Evolutionary conservation across 1,284 basidiomycete species (phyloP), one percentile per base, ranked within the genome.

Genomic region (Ganoderma lucidum): DNA sequence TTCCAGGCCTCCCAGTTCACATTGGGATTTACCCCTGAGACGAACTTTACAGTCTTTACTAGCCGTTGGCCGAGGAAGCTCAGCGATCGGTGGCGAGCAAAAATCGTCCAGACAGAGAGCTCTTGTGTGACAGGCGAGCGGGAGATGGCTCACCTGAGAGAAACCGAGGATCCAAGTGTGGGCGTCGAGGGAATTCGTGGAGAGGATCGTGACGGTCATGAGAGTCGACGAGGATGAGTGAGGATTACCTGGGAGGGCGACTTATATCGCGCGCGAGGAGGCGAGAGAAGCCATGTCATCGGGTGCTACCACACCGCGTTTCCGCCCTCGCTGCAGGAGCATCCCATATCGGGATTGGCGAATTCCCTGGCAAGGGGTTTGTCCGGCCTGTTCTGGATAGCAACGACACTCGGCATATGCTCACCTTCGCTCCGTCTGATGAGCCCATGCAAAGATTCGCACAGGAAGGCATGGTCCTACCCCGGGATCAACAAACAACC

Each of bases 321-420:
- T 61, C 30, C 64, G 23, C 69, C 71, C 69, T 67, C 65, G 28
- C 66, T 66, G 62, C 71, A 66, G 64, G 69, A 65, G 66, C 30
- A 65, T 62, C 67, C 71, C 67, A 73, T 67, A 73, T 73, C 67
- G 71, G 71, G 71, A 62, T 23, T n/a, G 37, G 44, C 37, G 32
- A 30, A 48, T 65, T 73, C 69, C 55, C 67, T 55, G 62, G 45
- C 19, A n/a, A 19, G 63, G 53, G 17, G 23, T 30, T 56, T 58
- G 55, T 8, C 55, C 63, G 63, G 63, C 39, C 35, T 32, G 9
- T 42, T 41, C 32, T 61, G 37, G 48, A 66, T 30, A 63, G 61
- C 41, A 53, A 67, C 64, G 6, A 44, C 48, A 15, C 23, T 64
- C 41, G 8, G 59, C 59, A 61, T 42, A 61, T 61, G 59, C 59